Base-by-base conservation (phyloP, 805 yeast genomes). In the Grigorovia humatica region DNA sequence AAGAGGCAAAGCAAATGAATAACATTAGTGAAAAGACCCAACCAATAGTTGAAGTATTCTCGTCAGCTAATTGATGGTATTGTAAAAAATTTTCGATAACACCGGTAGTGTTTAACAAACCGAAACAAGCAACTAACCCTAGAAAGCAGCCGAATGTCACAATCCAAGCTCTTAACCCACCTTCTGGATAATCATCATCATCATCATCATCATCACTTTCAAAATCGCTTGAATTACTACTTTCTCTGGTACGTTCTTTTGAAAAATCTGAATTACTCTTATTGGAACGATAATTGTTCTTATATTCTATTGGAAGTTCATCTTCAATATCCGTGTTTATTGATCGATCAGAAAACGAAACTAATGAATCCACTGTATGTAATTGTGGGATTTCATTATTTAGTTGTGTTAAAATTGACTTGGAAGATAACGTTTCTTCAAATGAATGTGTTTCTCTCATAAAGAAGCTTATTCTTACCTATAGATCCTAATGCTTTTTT, bases 11-110 rank as follows among this genome's bases (percentile, higher is more conserved):
- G 11, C 77, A 69, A 30, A 81, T 61, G 35, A 77, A 74, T 52
- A 76, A 63, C 61, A 73, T 78, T 29, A 82, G 63, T 1, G 88
- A 81, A 57, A 83, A 83, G 32, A 83, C 75, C 87, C 88, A 81
- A 4, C 85, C 76, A 5, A 80, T 71, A 1, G 77, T 65, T 1
- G 83, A 73, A 1, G 78, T 69, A 5, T 73, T 62, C 6, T 69
- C 66, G 45, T 72, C 58, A 1, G 68, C 67, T 54, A 83, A 65
- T 62, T 82, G 87, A 62, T 82, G 76, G 12, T 66, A 68, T 9
- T 79, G 72, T 9, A 83, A 71, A 56, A 81, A 80, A 0, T 83
- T 74, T 64, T 83, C 82, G 43, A 83, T 72, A 4, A 80, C 83
- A 56, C 88, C 88, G 43, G 76, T 69, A 1, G 82, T 65, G 58